Evolutionary conservation across 179 eudicot species (phyloP).

Genomic region (Beta macrorhiza): DNA sequence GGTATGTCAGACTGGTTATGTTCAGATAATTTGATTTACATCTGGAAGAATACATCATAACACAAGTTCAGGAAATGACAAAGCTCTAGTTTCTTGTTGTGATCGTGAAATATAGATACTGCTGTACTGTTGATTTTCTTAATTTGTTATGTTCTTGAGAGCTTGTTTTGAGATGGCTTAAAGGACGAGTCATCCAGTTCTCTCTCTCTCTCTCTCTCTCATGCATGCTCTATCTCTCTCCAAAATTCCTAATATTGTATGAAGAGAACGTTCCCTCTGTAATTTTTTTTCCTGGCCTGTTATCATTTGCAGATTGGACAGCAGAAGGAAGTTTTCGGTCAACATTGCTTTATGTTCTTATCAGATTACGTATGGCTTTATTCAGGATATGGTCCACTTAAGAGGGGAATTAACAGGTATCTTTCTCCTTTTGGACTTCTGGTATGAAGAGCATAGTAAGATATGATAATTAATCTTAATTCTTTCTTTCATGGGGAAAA

Average conservation of each 20-base stretch:
- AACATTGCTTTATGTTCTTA: slow-evolving; percentile 59
- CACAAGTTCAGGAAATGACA: neutral
- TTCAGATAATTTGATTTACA: neutral
- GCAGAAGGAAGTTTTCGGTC: slow-evolving; percentile 71
- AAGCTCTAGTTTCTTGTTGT: neutral
- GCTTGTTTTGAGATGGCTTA: too few species aligned
- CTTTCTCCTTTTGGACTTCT: neutral
- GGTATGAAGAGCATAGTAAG: neutral
- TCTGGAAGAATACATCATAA: neutral
- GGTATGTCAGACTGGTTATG: neutral
- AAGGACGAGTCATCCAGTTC: too few species aligned
- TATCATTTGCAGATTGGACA: slow-evolving; percentile 67
- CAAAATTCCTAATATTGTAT: neutral
- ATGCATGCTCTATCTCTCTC: too few species aligned
- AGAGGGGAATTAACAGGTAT: slow-evolving; percentile 68
- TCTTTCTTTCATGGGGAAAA: neutral
- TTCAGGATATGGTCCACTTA: slow-evolving; percentile 74
- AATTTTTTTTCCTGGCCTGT: slow-evolving; percentile 14
- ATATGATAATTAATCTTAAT: neutral
- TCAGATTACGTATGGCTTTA: slow-evolving; percentile 66
- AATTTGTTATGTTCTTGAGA: too few species aligned
- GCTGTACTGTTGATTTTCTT: too few species aligned
- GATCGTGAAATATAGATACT: too few species aligned
- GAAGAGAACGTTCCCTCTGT: neutral
- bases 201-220: too few species aligned